Percentiles rank a stretch among this genome's conserved stretches.
Conservation (phyloP, 176 grass and related monocot species). For the Bolboschoenus planiculmis region DNA sequence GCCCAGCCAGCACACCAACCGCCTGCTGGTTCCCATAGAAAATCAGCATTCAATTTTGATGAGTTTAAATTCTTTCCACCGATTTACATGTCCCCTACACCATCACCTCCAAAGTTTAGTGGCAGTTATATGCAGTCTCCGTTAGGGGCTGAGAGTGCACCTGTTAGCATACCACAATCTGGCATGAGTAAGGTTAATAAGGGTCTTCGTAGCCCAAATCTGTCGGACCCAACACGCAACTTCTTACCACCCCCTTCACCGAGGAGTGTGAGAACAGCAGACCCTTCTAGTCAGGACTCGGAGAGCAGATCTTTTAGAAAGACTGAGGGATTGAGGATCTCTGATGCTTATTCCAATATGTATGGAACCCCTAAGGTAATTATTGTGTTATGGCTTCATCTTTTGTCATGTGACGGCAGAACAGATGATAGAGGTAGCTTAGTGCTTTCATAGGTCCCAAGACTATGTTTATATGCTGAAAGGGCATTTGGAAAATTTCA, state of each 20-base stretch:
- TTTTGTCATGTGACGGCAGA: background rate
- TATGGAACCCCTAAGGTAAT: constrained; percentile 62
- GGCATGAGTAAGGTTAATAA: constrained; percentile 39
- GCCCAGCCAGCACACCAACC: constrained; percentile 38
- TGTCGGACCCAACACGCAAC: constrained; percentile 51
- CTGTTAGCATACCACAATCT: constrained; percentile 51
- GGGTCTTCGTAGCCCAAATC: constrained; percentile 28
- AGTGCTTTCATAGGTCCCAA: background rate
- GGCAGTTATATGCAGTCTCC: constrained; percentile 47
- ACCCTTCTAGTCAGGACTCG: constrained; percentile 47
- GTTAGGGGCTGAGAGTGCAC: constrained; percentile 34
- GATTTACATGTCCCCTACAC: constrained; percentile 49
- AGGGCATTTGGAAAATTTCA: background rate
- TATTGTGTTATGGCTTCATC: background rate
- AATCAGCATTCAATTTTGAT: constrained; percentile 16
- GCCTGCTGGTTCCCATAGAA: constrained; percentile 17
- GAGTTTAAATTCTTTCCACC: constrained; percentile 56
- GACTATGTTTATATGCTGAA: background rate
- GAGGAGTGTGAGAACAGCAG: constrained; percentile 32
- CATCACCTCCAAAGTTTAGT: constrained; percentile 60
- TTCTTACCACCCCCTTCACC: constrained; percentile 67
- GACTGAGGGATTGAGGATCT: constrained; percentile 30
- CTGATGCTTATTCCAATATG: constrained; percentile 44
- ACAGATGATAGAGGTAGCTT: background rate
- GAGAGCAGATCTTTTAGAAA: constrained; percentile 43